Base-by-base conservation (phyloP, 1,284 basidiomycete species). In the Ustilago loliicola region DNA sequence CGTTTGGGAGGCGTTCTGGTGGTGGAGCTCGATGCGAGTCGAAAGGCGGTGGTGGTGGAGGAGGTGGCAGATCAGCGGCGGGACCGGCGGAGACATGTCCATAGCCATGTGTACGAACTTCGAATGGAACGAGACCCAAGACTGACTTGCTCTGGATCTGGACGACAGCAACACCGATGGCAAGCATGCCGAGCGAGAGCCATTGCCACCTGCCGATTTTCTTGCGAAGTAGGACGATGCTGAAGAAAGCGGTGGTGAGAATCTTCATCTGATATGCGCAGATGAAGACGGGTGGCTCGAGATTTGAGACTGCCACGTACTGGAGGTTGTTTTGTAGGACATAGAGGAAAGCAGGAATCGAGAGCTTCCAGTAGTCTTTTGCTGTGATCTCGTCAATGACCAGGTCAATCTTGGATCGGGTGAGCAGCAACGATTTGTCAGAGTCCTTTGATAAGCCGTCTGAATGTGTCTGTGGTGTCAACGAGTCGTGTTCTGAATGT, bases 291-390 rank as follows among this genome's bases (percentile, higher is more conserved):
- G 96, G 94, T 23, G 94, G 94, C 70, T 95, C 93, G 67, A 98
- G 90, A 86, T 98, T 97, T 65, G 93, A 92, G 27, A 93, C 93
- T 17, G 96, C 96, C 68, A 96, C 92, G 87, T 95, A 98, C 87
- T 98, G 96, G 47, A 98, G 89, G 87, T 95, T 95, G 89, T 98
- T 98, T 88, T 98, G 96, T 83, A 77, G 34, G 88, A 88, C 88
- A 81, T 98, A 99, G 79, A 98, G 92, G 67, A 98, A 90, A 11
- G 96, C 96, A 11, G 96, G 96, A 74, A 98, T 95, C 29, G 94
- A 94, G 21, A 98, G 91, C 87, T 97, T 98, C 94, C 95, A 97
- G 88, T 94, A 95, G 87, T 98, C 96, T 2, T 90, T 88, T 89
- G 84, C 72, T 89, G 89, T 79, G 87, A 58, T 87, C 87, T 61